A percentile compares a stretch with the other conserved stretches of the same genome.
Evolutionary conservation across 768 basidiomycete genomes (phyloP).

Genomic region (Dacryopinax spathularia): DNA sequence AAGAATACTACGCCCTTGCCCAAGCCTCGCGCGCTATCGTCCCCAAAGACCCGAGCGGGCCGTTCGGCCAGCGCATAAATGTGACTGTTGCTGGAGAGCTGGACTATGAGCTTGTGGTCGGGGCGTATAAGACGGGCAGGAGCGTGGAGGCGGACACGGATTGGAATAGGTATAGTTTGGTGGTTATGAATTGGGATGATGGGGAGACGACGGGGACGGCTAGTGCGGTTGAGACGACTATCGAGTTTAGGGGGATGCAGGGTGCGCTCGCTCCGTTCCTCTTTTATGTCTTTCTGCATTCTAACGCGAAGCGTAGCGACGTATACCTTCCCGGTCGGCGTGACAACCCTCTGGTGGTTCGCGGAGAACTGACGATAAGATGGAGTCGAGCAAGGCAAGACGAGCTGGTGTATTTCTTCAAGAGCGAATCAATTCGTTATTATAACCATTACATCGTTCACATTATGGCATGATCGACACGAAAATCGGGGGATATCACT

Average conservation of each 20-base stretch:
- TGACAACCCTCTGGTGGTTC: constrained; percentile 43
- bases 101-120: constrained; percentile 48
- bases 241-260: constrained; percentile 49
- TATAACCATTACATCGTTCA: neutral
- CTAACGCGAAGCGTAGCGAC: constrained; percentile 31
- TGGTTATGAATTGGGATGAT: constrained; percentile 50
- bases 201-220: constrained; percentile 21
- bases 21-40: constrained; percentile 61
- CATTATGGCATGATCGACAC: neutral
- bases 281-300: neutral
- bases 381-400: neutral
- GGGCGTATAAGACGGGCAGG: constrained; percentile 49
- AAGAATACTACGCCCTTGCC: constrained; percentile 66
- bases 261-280: constrained; percentile 13
- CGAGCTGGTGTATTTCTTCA: neutral
- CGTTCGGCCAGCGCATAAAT: constrained; percentile 55
- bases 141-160: constrained; percentile 32
- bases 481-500: neutral
- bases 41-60: constrained; percentile 52
- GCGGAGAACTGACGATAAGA: neutral
- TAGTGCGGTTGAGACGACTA: constrained; percentile 44
- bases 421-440: neutral
- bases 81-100: constrained; percentile 44
- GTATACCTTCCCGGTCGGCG: constrained; percentile 67
- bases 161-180: constrained; percentile 51